These are phyloP conservation scores for Cercospora janseana DNA, from an alignment of 2,329 filamentous ascomycete genomes.

Conservation along the genomic window DNA sequence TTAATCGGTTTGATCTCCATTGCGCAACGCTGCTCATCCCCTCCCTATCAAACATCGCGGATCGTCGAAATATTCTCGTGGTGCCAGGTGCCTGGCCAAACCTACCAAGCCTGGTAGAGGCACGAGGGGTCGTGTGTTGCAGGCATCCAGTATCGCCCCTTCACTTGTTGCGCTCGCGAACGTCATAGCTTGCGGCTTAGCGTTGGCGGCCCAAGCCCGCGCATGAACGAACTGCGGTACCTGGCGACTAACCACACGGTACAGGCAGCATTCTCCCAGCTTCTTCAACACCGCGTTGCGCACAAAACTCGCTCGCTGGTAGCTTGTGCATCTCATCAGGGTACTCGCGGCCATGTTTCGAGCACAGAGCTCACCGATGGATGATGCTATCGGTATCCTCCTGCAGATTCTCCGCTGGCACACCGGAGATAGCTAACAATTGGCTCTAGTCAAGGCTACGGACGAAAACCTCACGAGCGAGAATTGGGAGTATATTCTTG, in stretches of 20 bases:
- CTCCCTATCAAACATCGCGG: no score
- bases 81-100: no score
- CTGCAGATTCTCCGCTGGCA: not conserved
- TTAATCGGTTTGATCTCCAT: no score
- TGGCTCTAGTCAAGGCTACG: constrained; percentile 68
- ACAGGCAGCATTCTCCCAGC: not conserved
- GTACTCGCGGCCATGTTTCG: constrained; percentile 19
- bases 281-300: not conserved
- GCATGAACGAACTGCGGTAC: not conserved
- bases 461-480: constrained; percentile 94
- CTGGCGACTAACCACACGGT: not conserved
- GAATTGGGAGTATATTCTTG: constrained; percentile 70
- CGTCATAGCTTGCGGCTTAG: constrained; percentile 2
- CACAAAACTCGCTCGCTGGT: not conserved
- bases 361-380: constrained; percentile 22
- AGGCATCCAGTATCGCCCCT: not conserved
- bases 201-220: not conserved
- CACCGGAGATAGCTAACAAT: not conserved
- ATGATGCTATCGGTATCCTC: constrained; percentile 20
- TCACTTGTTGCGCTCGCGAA: not conserved
- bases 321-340: not conserved
- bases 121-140: no score
- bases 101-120: no score
- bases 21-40: no score
- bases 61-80: no score